Conservation (phyloP, 139 green algal species). For the Tetratostichococcus sp. region DNA sequence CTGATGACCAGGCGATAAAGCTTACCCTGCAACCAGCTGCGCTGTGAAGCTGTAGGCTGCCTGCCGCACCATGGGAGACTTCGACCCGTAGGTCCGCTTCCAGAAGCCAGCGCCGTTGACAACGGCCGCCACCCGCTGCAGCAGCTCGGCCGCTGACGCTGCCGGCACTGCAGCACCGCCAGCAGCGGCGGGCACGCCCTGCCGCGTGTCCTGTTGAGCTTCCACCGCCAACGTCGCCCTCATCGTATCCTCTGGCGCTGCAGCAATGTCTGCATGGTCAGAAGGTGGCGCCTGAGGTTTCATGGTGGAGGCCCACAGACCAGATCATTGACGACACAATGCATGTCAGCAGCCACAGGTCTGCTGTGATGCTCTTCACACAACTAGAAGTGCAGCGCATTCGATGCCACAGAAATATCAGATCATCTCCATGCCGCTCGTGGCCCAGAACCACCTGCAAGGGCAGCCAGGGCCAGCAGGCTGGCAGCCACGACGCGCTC, state of each 20-base stretch:
- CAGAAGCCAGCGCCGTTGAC: conserved; percentile 28
- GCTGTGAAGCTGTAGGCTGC: conserved; percentile 44
- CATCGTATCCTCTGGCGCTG: background rate
- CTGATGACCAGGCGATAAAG: no score
- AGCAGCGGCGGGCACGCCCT: no score
- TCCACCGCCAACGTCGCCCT: no score
- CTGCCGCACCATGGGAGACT: conserved; percentile 34
- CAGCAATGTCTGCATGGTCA: background rate
- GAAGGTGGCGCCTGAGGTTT: no score
- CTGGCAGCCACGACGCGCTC: conserved; percentile 55
- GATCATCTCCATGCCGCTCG: background rate
- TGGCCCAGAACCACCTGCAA: conserved; percentile 15
- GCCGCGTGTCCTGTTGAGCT: background rate
- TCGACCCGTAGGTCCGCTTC: conserved; percentile 37
- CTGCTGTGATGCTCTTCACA: no score
- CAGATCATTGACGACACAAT: no score
- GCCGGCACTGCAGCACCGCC: background rate
- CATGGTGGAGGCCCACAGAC: no score
- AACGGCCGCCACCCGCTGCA: background rate
- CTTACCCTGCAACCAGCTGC: background rate
- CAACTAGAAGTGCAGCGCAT: no score
- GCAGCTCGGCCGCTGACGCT: background rate
- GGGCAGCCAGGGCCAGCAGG: conserved; percentile 40
- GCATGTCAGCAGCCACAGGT: no score
- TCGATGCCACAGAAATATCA: no score